Evolutionary conservation across 2,329 filamentous ascomycete species (phyloP), one percentile per base, ranked within the genome.

Genomic region (Cladosporium colombiae): DNA sequence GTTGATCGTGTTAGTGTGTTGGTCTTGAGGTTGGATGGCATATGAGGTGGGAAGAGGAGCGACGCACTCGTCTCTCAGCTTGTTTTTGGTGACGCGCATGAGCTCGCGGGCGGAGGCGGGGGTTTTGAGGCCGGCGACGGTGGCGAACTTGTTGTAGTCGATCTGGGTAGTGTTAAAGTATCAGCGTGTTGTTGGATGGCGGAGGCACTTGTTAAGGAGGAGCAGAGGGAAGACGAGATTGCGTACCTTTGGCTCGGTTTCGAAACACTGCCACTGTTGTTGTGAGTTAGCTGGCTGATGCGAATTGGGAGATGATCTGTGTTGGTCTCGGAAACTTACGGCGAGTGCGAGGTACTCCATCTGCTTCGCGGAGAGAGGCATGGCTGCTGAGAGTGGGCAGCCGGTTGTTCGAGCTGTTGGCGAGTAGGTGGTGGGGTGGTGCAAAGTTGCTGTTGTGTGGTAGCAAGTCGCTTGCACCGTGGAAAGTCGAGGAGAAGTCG

Each of bases 1-100:
- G 18, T 13, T 13, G 31, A 2, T 8, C 11, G 52, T 31, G n/a
- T 56, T 6, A 58, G 33, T 16, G 21, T 7, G n/a, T 13, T 23
- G 59, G 13, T 21, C 14, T 37, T 5, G 10, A 3, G n/a, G 18
- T 25, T 37, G 21, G 46, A 29, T 53, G 27, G 14, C 4, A n/a
- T 25, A 29, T 33, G 16, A 11, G 21, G 14, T 7, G 29, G n/a
- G n/a, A n/a, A 67, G 37, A 68, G 37, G 21, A 23, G 23, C 18
- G 10, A 46, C 73, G 29, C 71, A 74, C 65, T 74, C 73, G 31
- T 66, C 67, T 37, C 71, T 72, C 35, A 76, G 68, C 59, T 76
- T 77, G 62, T 75, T 76, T 68, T 76, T 77, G 53, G 74, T 74
- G 10, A 74, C 70, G 65, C 75, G 74, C 69, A 77, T 69, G 64